phyloP scores from a whole-genome alignment of 2,329 filamentous ascomycete species.

The Calcarisporium arbuscula region DNA sequence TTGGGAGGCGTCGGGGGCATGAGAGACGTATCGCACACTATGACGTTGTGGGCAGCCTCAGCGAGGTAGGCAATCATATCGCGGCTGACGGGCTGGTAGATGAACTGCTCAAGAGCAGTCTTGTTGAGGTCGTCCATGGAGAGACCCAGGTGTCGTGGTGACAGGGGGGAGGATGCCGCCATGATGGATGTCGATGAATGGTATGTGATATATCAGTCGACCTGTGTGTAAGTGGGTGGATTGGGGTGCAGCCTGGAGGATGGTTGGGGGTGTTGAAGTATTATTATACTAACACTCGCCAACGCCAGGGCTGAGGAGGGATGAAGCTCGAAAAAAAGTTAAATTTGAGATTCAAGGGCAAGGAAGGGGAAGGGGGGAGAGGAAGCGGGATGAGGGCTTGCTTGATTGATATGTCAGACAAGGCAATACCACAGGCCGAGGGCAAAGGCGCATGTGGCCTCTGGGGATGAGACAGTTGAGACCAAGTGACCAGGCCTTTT shows the following conservation, averaged over 20 bases:
- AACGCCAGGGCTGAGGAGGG: background rate
- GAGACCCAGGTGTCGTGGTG: slow-evolving; percentile 40
- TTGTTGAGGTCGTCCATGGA: slow-evolving; percentile 57
- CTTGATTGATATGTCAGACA: background rate
- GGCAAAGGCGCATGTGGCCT: slow-evolving; percentile 27
- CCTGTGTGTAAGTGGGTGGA: slow-evolving; percentile 8
- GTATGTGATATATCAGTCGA: slow-evolving; percentile 13
- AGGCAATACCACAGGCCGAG: no score
- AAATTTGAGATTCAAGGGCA: slow-evolving; percentile 5
- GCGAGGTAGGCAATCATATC: slow-evolving; percentile 77
- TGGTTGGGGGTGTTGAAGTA: background rate
- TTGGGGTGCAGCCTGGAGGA: slow-evolving; percentile 5
- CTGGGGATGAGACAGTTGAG: slow-evolving; percentile 10
- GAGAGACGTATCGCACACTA: slow-evolving; percentile 64
- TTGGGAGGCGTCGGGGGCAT: slow-evolving; percentile 49
- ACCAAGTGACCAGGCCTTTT: slow-evolving; percentile 22
- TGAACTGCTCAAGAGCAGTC: slow-evolving; percentile 71
- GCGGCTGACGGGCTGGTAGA: slow-evolving; percentile 67
- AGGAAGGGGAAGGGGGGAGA: slow-evolving; percentile 1
- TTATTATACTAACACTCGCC: background rate
- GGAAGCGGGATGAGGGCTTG: slow-evolving; percentile 11
- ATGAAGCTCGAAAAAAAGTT: background rate
- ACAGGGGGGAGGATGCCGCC: no score
- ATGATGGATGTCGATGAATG: slow-evolving; percentile 28
- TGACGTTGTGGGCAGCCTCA: slow-evolving; percentile 67